These are phyloP conservation scores for Xylaria sp. DNA, from an alignment of 2,329 filamentous ascomycete genomes.

Conservation along the genomic window DNA sequence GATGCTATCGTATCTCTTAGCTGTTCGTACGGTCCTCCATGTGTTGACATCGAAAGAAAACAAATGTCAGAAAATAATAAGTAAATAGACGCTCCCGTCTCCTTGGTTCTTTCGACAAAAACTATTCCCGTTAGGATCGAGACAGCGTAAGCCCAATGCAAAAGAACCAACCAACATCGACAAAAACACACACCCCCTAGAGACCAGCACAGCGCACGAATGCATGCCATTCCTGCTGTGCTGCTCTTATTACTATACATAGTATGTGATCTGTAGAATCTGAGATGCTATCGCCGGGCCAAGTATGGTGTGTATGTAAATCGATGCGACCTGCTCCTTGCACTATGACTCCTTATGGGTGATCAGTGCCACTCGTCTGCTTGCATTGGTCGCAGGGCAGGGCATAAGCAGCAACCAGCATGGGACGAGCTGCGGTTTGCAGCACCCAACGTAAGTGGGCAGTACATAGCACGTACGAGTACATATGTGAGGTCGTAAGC, in stretches of 20 bases:
- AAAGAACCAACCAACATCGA: background rate
- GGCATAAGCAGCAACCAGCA: background rate
- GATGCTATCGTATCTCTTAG: too few species aligned
- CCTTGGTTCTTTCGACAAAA: too few species aligned
- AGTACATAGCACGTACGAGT: background rate
- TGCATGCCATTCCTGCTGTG: background rate
- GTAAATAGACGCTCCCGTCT: too few species aligned
- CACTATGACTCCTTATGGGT: background rate
- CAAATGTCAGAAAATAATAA: too few species aligned
- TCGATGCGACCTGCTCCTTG: too few species aligned
- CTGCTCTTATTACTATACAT: background rate
- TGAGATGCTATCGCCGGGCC: background rate
- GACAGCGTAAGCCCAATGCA: background rate
- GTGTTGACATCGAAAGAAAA: too few species aligned
- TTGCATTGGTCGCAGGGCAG: background rate
- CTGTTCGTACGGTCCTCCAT: too few species aligned
- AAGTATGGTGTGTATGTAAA: too few species aligned
- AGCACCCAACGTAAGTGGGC: background rate
- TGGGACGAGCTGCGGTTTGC: background rate
- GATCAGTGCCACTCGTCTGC: background rate
- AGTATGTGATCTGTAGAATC: background rate
- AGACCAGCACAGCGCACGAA: background rate
- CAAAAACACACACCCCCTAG: background rate
- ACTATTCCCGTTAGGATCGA: background rate
- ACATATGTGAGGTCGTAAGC: background rate